phyloP scores from a whole-genome alignment of 805 yeast genomes.

The Candida broadrunensis region DNA sequence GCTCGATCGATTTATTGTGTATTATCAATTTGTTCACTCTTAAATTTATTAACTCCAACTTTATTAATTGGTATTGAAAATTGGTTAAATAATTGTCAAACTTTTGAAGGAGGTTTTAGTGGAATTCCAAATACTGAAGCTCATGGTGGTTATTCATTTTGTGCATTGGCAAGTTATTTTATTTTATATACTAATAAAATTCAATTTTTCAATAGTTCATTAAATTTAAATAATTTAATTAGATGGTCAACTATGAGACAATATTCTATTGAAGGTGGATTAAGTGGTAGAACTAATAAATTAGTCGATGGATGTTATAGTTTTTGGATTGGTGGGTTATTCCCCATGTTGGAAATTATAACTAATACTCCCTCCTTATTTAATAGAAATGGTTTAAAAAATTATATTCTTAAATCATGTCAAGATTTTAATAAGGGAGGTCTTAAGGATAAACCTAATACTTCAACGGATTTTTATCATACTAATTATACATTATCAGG shows the following conservation, averaged over 20 bases:
- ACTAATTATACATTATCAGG: conserved; percentile 85
- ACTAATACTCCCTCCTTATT: conserved; percentile 22
- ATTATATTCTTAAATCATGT: conserved; percentile 73
- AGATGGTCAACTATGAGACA: conserved; percentile 77
- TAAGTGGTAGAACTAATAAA: conserved; percentile 87
- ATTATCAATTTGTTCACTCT: conserved; percentile 63
- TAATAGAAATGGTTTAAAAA: conserved; percentile 55
- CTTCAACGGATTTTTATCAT: conserved; percentile 80
- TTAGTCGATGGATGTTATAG: conserved; percentile 95
- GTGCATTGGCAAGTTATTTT: conserved; percentile 69
- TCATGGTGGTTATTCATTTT: conserved; percentile 95
- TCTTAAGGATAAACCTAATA: conserved; percentile 83
- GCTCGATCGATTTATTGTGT: conserved; percentile 87
- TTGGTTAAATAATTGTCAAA: conserved; percentile 74
- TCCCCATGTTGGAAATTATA: conserved; percentile 56
- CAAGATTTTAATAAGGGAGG: conserved; percentile 69
- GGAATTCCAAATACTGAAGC: conserved; percentile 81
- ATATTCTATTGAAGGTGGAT: conserved; percentile 73
- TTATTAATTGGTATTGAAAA: conserved; percentile 49
- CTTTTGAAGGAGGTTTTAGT: conserved; percentile 94
- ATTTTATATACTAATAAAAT: conserved; percentile 39
- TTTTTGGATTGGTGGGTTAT: conserved; percentile 89
- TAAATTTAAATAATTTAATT: conserved; percentile 47
- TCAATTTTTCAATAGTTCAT: conserved; percentile 9
- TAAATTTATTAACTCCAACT: conserved; percentile 62